Base-by-base conservation (phyloP, 306 rosid genomes). In the Sechiopsis laciniata region DNA sequence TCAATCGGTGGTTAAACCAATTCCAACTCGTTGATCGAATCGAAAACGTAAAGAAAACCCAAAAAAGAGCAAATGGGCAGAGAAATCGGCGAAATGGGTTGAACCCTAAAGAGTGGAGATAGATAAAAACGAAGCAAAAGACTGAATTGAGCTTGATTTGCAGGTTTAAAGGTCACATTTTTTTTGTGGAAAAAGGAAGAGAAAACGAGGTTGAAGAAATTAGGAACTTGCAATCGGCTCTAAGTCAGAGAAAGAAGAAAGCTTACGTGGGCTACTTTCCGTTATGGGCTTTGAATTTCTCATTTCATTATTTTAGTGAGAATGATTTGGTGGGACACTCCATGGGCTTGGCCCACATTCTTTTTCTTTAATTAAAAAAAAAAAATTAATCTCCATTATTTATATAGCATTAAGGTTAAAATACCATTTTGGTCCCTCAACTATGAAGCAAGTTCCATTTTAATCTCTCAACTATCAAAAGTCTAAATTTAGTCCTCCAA, bases 251-350 rank as follows among this genome's bases (percentile, higher is more conserved):
- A 15, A 73, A 69, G 75, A 53, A 32, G 42, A 7, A 67, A 24
- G 58, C 61, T 52, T 77, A 75, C 78, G 82, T 79, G 85, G 88
- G 85, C 84, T 78, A 12, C 32, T 11, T 29, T 6, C 24, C 0
- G 12, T n/a, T 46, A 35, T 80, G 86, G 95, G 96, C 84, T 74
- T 74, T 85, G 20, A 17, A 19, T 48, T 72, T 53, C 42, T 8
- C n/a, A 17, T 62, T 40, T 0, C 71, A 86, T 85, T 45, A 89
- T 87, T n/a, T n/a, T 26, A 26, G 82, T 55, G 66, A 12, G 73
- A 77, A 72, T 82, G 79, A 86, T 88, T 90, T 74, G 66, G 96
- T 90, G 93, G 94, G 76, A 14, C 75, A 14, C 52, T 53, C 72
- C 16, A 77, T 84, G 92, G 91, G 89, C 85, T 73, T 86, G 76